phyloP scores from a whole-genome alignment of 2,329 filamentous ascomycete genomes.

The Chrysosphaeria jannelii region DNA sequence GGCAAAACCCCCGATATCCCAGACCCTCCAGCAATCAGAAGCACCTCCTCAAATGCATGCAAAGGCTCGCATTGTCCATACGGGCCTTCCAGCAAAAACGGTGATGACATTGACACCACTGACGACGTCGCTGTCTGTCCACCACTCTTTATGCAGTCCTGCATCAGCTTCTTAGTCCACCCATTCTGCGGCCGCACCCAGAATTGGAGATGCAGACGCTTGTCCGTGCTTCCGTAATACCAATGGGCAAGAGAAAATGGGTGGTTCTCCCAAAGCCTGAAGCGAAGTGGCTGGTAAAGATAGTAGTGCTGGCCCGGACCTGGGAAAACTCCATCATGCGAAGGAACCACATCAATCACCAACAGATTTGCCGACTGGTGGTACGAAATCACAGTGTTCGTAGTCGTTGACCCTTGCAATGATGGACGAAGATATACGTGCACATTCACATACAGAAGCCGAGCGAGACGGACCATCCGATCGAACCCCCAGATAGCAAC shows the following conservation, averaged over 20 bases:
- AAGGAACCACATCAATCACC: slow-evolving; percentile 3
- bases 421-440: slow-evolving; percentile 4
- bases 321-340: slow-evolving; percentile 4
- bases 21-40: slow-evolving; percentile 5
- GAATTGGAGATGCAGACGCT: slow-evolving; percentile 3
- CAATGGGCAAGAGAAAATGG: slow-evolving; percentile 15
- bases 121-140: slow-evolving; percentile 1
- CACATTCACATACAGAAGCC: slow-evolving; percentile 13
- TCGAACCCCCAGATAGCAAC: slow-evolving; percentile 5
- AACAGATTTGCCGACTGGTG: slow-evolving; percentile 3
- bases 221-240: neutral
- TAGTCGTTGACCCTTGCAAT: slow-evolving; percentile 2
- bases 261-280: slow-evolving; percentile 17
- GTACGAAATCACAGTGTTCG: slow-evolving; percentile 2
- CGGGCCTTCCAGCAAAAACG: slow-evolving; percentile 5
- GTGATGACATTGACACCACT: no score
- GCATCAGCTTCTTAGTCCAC: slow-evolving; percentile 4
- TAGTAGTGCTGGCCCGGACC: slow-evolving; percentile 16
- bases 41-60: slow-evolving; percentile 4
- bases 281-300: slow-evolving; percentile 12
- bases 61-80: slow-evolving; percentile 4
- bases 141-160: slow-evolving; percentile 2
- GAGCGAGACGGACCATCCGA: slow-evolving; percentile 9
- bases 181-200: slow-evolving; percentile 4
- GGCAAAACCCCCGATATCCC: slow-evolving; percentile 5